phyloP scores from a whole-genome alignment of 768 basidiomycete genomes.

The Amanita inopinata region DNA sequence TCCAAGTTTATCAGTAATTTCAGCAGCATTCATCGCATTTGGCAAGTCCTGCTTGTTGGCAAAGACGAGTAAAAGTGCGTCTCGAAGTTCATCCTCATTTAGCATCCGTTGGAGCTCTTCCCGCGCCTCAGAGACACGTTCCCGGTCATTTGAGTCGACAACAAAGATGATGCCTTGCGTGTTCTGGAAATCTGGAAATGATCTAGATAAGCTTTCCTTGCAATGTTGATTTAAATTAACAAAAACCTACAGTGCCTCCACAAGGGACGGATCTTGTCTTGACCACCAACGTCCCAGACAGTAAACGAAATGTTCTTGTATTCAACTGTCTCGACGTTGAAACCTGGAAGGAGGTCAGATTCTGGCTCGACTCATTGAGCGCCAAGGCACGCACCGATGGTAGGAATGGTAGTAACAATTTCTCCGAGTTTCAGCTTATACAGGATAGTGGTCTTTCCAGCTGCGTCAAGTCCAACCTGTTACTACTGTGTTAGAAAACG shows the following conservation, averaged over 20 bases:
- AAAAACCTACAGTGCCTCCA: slow-evolving; percentile 95
- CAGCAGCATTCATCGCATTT: slow-evolving; percentile 98
- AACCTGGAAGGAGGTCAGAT: slow-evolving; percentile 49
- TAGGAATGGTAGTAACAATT: slow-evolving; percentile 99
- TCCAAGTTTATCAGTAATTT: slow-evolving; percentile 99
- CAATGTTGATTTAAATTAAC: slow-evolving; percentile 13
- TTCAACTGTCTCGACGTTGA: slow-evolving; percentile 99
- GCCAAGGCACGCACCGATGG: slow-evolving; percentile 69
- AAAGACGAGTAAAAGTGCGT: slow-evolving; percentile 96
- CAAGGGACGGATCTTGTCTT: slow-evolving; percentile 99
- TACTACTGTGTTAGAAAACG: slow-evolving; percentile 11
- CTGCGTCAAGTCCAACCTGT: slow-evolving; percentile 97
- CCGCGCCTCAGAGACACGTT: slow-evolving; percentile 97
- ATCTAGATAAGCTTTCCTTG: slow-evolving; percentile 14
- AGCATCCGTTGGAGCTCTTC: slow-evolving; percentile 99
- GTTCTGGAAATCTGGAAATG: slow-evolving; percentile 91
- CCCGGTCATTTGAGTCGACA: slow-evolving; percentile 98
- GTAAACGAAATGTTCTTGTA: slow-evolving; percentile 99
- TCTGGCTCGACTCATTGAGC: slow-evolving; percentile 10
- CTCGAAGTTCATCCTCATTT: slow-evolving; percentile 98
- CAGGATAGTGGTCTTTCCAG: slow-evolving; percentile 96
- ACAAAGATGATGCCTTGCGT: slow-evolving; percentile 99
- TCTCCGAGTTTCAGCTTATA: slow-evolving; percentile 99
- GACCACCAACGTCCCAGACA: slow-evolving; percentile 99
- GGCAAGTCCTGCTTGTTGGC: slow-evolving; percentile 99